Evolutionary conservation across 73 alveolate genomes (phyloP), one percentile per base, ranked within the genome.

Genomic region (Paramecium primaurelia): DNA sequence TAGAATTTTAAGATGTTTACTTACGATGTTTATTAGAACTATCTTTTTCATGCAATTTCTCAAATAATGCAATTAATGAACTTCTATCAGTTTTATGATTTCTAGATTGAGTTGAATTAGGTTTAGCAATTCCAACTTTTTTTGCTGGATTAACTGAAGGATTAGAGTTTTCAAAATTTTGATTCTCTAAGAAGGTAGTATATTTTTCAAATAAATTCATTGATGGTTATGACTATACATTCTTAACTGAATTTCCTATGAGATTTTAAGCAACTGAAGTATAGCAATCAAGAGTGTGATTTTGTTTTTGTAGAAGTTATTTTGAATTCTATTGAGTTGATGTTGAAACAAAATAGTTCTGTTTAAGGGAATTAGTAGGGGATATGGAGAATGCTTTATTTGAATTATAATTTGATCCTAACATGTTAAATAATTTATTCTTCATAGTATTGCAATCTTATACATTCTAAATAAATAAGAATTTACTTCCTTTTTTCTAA

Each of bases 1-100:
- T 64, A 64, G 84, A 64, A 64, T 64, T 64, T 64, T 64, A 20
- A 14, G 84, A 64, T 64, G 84, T 64, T 64, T 64, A 64, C 6
- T 34, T 64, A 28, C 84, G 42, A 64, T 64, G 84, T 64, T 64
- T 64, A 32, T 32, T 64, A 54, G 32, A 22, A 34, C 84, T 8
- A 26, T 75, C 59, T 36, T 75, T 38, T 75, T 25, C 68, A 75
- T 75, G n/a, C 34, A 75, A 75, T 38, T 75, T 75, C 20, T 75
- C 88, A 75, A 75, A 75, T 38, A 75, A 75, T 36, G 88, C 88
- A 9, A 75, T 75, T n/a, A 75, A 42, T 36, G 36, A 42, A 75
- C 69, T 30, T 42, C 88, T 36, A n/a, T 75, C 88, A 38, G 88
- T 38, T 38, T 75, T 36, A 30, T 36, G 59, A 38, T 36, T 38